Evolutionary conservation across 2,329 filamentous ascomycete species (phyloP).

Genomic region (Orbilia brochopaga): DNA sequence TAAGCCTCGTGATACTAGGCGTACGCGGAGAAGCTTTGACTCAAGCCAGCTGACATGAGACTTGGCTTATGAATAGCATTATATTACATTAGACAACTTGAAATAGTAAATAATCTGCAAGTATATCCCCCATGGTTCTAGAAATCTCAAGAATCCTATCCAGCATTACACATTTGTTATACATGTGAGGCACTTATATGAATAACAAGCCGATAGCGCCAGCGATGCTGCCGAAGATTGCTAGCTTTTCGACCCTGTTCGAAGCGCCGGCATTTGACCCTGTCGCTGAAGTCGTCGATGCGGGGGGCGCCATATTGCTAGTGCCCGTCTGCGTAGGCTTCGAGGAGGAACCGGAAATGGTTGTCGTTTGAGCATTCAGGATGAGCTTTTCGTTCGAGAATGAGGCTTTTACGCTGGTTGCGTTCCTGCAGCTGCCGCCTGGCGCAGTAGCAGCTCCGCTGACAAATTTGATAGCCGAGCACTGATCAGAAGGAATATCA

Average conservation of each 20-base stretch:
- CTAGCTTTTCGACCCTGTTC: conserved; percentile 2
- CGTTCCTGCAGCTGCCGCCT: conserved; percentile 19
- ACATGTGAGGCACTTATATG: conserved; percentile 13
- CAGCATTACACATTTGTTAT: no score
- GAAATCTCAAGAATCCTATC: no score
- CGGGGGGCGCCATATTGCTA: not conserved
- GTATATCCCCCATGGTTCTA: no score
- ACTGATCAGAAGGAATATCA: conserved; percentile 10
- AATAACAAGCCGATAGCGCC: conserved; percentile 28
- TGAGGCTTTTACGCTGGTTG: conserved; percentile 4
- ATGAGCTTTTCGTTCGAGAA: conserved; percentile 18
- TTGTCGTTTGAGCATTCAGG: conserved; percentile 27
- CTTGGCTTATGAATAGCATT: no score
- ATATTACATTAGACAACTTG: no score
- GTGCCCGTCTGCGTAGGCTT: conserved; percentile 10
- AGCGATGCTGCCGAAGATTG: conserved; percentile 17
- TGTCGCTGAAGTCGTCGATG: conserved; percentile 4
- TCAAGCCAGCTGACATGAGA: no score
- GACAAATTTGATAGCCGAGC: conserved; percentile 40
- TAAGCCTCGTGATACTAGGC: no score
- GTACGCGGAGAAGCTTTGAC: no score
- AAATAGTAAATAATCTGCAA: no score
- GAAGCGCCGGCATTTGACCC: conserved; percentile 12
- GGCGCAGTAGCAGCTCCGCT: conserved; percentile 5
- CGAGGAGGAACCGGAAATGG: conserved; percentile 1